Percentiles rank a stretch among this genome's conserved stretches.
Conservation (phyloP, 768 basidiomycete genomes). For the Hygrophorus pudorinus region DNA sequence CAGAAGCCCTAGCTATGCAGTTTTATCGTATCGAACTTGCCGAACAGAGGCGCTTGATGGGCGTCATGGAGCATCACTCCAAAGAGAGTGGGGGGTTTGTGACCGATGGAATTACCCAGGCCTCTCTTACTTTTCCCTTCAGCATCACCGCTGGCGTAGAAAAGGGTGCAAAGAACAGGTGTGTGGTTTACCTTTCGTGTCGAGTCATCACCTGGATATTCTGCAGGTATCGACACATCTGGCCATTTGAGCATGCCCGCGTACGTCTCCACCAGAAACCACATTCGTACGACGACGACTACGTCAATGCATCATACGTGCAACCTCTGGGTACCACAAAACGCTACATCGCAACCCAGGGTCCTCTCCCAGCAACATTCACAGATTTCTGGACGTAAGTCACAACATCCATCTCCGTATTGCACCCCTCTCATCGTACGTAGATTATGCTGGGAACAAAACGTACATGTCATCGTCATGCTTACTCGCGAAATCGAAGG, state of each 20-base stretch:
- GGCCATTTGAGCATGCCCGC: slow-evolving; percentile 94
- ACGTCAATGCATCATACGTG: slow-evolving; percentile 92
- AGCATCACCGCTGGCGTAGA: slow-evolving; percentile 95
- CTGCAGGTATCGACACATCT: slow-evolving; percentile 85
- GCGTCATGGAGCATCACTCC: slow-evolving; percentile 86
- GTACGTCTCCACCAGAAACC: slow-evolving; percentile 48
- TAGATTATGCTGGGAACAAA: slow-evolving; percentile 89
- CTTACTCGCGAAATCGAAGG: slow-evolving; percentile 89
- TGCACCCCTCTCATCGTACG: not conserved
- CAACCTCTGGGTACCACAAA: slow-evolving; percentile 75
- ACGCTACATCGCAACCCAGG: slow-evolving; percentile 93
- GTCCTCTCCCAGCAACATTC: slow-evolving; percentile 83
- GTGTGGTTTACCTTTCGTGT: slow-evolving; percentile 7
- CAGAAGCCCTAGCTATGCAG: slow-evolving; percentile 80
- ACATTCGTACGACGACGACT: slow-evolving; percentile 59
- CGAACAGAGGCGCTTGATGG: slow-evolving; percentile 82
- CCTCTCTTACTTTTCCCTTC: slow-evolving; percentile 53
- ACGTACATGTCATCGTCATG: slow-evolving; percentile 94
- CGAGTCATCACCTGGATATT: slow-evolving; percentile 1
- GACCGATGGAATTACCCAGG: not conserved
- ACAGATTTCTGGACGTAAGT: slow-evolving; percentile 91
- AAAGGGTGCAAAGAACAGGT: slow-evolving; percentile 91
- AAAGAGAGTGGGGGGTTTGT: slow-evolving; percentile 35
- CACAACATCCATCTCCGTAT: not conserved
- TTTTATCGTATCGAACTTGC: slow-evolving; percentile 89